phyloP scores from a whole-genome alignment of 1,139 yeast genomes.

The Yamadazyma siamensis region DNA sequence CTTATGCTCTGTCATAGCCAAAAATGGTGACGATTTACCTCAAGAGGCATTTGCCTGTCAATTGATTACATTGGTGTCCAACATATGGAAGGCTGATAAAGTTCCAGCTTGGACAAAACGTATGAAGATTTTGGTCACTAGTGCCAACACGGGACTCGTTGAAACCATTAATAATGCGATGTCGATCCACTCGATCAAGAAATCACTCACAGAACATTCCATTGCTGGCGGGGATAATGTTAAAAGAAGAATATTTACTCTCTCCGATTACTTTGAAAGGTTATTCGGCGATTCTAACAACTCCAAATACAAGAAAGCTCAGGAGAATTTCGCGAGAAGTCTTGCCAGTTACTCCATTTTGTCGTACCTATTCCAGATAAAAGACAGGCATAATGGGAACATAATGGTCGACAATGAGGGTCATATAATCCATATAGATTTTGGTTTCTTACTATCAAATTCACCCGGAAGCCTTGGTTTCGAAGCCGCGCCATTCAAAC shows the following conservation, averaged over 20 bases:
- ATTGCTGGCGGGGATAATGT: constrained; percentile 62
- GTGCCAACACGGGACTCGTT: constrained; percentile 86
- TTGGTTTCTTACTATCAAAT: constrained; percentile 87
- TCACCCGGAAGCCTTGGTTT: constrained; percentile 96
- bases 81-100: constrained; percentile 68
- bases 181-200: constrained; percentile 89
- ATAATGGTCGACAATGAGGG: constrained; percentile 93
- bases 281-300: constrained; percentile 64
- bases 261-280: constrained; percentile 72
- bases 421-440: constrained; percentile 92
- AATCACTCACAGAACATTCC: constrained; percentile 78
- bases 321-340: constrained; percentile 77
- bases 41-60: constrained; percentile 99
- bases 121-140: constrained; percentile 88
- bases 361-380: constrained; percentile 84
- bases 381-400: constrained; percentile 95
- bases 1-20: constrained; percentile 88
- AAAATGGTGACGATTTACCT: constrained; percentile 91
- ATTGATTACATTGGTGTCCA: constrained; percentile 78
- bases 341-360: constrained; percentile 87
- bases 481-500: constrained; percentile 95
- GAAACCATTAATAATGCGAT: constrained; percentile 94
- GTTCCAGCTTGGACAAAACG: constrained; percentile 85
- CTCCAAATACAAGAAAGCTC: constrained; percentile 62
- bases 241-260: constrained; percentile 65